Conservation (phyloP, 1,139 yeast species). For the Hanseniaspora gamundiae region DNA sequence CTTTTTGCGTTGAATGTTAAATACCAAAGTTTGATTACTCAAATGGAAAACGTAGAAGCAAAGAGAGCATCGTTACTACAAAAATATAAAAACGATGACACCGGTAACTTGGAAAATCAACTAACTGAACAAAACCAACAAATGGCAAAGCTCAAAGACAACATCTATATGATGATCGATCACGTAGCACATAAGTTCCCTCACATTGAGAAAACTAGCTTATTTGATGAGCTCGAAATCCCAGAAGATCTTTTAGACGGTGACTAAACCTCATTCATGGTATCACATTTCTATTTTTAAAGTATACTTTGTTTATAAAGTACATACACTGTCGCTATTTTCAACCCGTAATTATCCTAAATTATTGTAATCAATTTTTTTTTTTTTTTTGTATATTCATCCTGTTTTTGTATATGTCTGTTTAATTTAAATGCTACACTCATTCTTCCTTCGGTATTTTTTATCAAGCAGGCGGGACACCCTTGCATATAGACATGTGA, state of each 20-base stretch:
- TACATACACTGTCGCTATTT: too few relatives aligned
- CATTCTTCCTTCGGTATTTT: neutral
- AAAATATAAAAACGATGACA: neutral
- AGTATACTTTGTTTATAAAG: too few relatives aligned
- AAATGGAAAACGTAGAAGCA: neutral
- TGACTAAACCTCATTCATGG: too few relatives aligned
- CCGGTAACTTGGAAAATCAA: neutral
- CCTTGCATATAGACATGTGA: slow-evolving; percentile 44
- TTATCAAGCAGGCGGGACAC: neutral
- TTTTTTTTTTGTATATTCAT: too few relatives aligned
- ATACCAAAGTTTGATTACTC: neutral
- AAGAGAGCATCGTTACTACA: neutral
- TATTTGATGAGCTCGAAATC: neutral
- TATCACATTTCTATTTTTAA: too few relatives aligned
- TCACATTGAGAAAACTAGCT: neutral
- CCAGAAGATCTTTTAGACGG: neutral
- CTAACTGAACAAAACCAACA: neutral
- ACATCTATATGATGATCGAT: neutral
- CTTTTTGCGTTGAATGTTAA: neutral
- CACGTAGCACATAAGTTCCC: neutral
- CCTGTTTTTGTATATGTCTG: too few relatives aligned
- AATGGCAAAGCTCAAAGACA: neutral
- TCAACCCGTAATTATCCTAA: too few relatives aligned
- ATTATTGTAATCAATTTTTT: too few relatives aligned
- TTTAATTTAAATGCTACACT: too few relatives aligned